phyloP scores from a whole-genome alignment of 805 yeast genomes.

The Saccharomycopsis fibuligera region DNA sequence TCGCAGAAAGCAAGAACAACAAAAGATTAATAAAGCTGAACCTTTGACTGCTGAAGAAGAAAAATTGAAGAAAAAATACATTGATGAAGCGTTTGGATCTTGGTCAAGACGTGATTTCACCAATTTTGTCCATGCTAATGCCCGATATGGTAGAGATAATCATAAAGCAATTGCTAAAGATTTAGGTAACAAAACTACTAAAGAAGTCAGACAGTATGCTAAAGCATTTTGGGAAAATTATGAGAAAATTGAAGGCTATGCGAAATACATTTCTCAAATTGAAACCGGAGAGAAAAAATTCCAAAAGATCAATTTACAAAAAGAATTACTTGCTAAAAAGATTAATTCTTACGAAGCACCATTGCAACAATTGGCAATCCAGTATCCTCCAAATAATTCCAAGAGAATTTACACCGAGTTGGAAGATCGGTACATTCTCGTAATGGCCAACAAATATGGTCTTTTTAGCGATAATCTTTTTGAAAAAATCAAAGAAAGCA shows the following conservation, averaged over 20 bases:
- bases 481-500: conserved; percentile 62
- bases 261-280: conserved; percentile 63
- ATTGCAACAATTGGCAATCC: conserved; percentile 53
- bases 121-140: conserved; percentile 62
- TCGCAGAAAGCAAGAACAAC: conserved; percentile 36
- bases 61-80: conserved; percentile 42
- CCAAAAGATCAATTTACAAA: conserved; percentile 49
- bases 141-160: conserved; percentile 55
- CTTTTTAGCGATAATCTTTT: conserved; percentile 50
- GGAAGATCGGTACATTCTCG: conserved; percentile 64
- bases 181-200: conserved; percentile 48
- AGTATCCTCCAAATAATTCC: conserved; percentile 79
- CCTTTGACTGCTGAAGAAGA: conserved; percentile 63
- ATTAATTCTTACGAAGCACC: conserved; percentile 52
- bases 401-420: conserved; percentile 61
- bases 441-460: conserved; percentile 60
- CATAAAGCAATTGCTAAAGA: conserved; percentile 44
- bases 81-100: conserved; percentile 52
- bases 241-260: conserved; percentile 59
- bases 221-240: conserved; percentile 59
- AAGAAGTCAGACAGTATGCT: conserved; percentile 55
- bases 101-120: conserved; percentile 78
- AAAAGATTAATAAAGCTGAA: conserved; percentile 45
- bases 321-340: conserved; percentile 46
- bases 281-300: conserved; percentile 67